phyloP scores from a whole-genome alignment of 2,329 filamentous ascomycete genomes.

The Claviceps pazoutovae region DNA sequence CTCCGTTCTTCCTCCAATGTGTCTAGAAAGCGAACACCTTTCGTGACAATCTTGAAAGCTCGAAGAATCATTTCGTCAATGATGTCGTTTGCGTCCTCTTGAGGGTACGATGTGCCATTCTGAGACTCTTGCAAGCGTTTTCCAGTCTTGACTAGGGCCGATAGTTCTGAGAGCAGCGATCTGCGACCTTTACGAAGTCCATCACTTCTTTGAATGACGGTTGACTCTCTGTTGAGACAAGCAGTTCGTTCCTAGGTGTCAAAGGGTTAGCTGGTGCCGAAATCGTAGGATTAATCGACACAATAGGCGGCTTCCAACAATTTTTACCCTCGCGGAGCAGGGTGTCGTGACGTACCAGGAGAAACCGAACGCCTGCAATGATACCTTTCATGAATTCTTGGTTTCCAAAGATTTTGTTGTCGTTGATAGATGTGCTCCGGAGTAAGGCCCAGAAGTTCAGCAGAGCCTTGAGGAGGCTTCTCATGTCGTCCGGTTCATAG shows the following conservation, averaged over 20 bases:
- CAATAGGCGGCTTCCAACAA: neutral
- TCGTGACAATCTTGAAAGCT: slow-evolving; percentile 86
- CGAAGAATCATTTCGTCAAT: slow-evolving; percentile 89
- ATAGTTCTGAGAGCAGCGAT: slow-evolving; percentile 76
- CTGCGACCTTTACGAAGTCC: slow-evolving; percentile 70
- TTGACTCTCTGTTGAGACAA: slow-evolving; percentile 72
- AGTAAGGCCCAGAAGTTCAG: slow-evolving; percentile 89
- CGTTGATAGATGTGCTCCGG: slow-evolving; percentile 60
- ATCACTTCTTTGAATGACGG: slow-evolving; percentile 61
- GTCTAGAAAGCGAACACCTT: slow-evolving; percentile 81
- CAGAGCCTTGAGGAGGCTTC: slow-evolving; percentile 69
- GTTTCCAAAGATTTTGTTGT: slow-evolving; percentile 68
- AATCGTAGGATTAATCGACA: neutral
- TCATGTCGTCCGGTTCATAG: slow-evolving; percentile 81
- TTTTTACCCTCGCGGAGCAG: neutral
- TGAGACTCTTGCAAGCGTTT: slow-evolving; percentile 72
- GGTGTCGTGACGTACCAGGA: slow-evolving; percentile 51
- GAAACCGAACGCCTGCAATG: slow-evolving; percentile 80
- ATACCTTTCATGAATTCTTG: slow-evolving; percentile 91
- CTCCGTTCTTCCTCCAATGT: slow-evolving; percentile 56
- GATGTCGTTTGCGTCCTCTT: slow-evolving; percentile 54
- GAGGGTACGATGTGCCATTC: slow-evolving; percentile 29
- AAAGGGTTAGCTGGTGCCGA: slow-evolving; percentile 6
- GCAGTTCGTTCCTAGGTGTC: slow-evolving; percentile 64
- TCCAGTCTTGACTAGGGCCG: slow-evolving; percentile 74